A percentile compares a stretch with the other conserved stretches of the same genome.
Evolutionary conservation across 495 filamentous ascomycete species (phyloP).

Genomic region (Rhypophila decipiens): DNA sequence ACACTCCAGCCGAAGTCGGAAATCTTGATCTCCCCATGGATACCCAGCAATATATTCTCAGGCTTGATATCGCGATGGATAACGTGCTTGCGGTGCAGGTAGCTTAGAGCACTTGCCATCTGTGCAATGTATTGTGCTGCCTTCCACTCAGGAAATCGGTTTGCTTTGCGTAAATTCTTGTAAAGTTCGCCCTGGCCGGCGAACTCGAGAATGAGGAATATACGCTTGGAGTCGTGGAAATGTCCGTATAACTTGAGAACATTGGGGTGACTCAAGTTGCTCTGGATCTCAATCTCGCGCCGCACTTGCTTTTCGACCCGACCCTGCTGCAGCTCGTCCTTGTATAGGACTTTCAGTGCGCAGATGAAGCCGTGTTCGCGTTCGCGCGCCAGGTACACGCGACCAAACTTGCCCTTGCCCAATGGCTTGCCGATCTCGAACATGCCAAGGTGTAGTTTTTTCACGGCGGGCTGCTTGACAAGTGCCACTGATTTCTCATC

Average conservation of each 20-base stretch:
- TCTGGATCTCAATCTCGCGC: constrained; percentile 96
- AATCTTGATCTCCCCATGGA: constrained; percentile 98
- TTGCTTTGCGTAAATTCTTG: constrained; percentile 86
- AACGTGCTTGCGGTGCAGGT: constrained; percentile 95
- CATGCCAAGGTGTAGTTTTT: constrained; percentile 90
- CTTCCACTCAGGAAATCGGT: constrained; percentile 90
- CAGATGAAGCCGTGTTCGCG: constrained; percentile 85
- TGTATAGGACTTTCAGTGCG: constrained; percentile 93
- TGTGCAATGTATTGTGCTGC: constrained; percentile 95
- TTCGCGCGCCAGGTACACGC: constrained; percentile 93
- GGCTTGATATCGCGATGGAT: constrained; percentile 99
- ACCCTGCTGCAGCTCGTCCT: constrained; percentile 83
- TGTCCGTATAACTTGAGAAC: constrained; percentile 90
- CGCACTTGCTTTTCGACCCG: constrained; percentile 92
- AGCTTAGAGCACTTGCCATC: constrained; percentile 89
- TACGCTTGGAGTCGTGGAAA: constrained; percentile 93
- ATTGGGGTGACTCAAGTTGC: constrained; percentile 91
- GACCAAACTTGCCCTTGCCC: constrained; percentile 95
- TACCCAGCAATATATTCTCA: constrained; percentile 94
- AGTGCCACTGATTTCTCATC: neutral
- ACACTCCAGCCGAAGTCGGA: constrained; percentile 99
- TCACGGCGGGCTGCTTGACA: constrained; percentile 38
- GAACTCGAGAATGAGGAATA: constrained; percentile 94
- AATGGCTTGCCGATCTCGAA: constrained; percentile 96
- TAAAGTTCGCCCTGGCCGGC: constrained; percentile 94